A percentile compares a stretch with the other conserved stretches of the same genome.
Evolutionary conservation across 148 eudicot genomes (phyloP).

Genomic region (Chenopodium suecicum): DNA sequence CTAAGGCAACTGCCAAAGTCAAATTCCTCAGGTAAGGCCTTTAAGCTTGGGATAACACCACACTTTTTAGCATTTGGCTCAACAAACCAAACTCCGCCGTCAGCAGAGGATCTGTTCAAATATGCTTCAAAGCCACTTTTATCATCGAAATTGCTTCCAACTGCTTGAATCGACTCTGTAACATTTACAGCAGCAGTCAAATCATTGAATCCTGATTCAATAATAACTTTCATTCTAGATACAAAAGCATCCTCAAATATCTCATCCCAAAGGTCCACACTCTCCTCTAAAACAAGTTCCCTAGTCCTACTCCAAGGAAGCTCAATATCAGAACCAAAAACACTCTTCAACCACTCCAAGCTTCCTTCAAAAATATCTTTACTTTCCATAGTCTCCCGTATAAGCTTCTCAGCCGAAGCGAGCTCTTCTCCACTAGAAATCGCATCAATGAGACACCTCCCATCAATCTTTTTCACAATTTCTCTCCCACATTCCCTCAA

Average conservation of each 20-base stretch:
- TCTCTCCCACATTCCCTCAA: conserved; percentile 85
- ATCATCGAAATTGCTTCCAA: conserved; percentile 42
- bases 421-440: conserved; percentile 73
- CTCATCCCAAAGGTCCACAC: conserved; percentile 92
- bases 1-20: conserved; percentile 76
- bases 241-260: conserved; percentile 91
- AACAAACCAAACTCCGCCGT: conserved; percentile 90
- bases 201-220: conserved; percentile 54
- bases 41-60: conserved; percentile 41
- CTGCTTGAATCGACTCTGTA: conserved; percentile 46
- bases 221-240: conserved; percentile 73
- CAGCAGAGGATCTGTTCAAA: conserved; percentile 51
- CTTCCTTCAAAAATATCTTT: conserved; percentile 89
- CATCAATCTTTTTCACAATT: conserved; percentile 65
- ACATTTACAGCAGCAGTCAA: conserved; percentile 56
- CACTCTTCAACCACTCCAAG: conserved; percentile 90
- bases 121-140: conserved; percentile 52
- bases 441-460: conserved; percentile 73
- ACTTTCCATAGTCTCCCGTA: conserved; percentile 86
- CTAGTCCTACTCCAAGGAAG: conserved; percentile 93
- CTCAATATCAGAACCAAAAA: conserved; percentile 95
- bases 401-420: conserved; percentile 77
- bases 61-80: conserved; percentile 57
- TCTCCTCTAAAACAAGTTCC: conserved; percentile 89
- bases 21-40: conserved; percentile 49